Evolutionary conservation across 1,284 basidiomycete species (phyloP).

Genomic region (Ganoderma sp.): DNA sequence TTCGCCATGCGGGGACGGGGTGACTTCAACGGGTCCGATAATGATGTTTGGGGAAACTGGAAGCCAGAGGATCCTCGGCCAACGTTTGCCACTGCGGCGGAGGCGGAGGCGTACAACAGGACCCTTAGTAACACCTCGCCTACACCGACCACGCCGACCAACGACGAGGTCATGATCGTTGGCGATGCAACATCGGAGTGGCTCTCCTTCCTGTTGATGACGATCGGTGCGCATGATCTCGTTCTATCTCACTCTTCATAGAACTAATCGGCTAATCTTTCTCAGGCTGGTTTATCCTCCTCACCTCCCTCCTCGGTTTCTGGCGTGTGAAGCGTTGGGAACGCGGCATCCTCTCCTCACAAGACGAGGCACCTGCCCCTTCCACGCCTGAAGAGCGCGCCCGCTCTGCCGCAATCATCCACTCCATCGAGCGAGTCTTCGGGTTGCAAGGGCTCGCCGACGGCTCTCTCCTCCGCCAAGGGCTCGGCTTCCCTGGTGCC

Average conservation of each 20-base stretch:
- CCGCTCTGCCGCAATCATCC: conserved; percentile 32
- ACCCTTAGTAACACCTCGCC: conserved; percentile 37
- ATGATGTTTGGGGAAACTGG: conserved; percentile 35
- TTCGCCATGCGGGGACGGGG: conserved; percentile 73
- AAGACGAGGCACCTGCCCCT: conserved; percentile 34
- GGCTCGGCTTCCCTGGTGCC: conserved; percentile 56
- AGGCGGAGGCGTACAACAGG: conserved; percentile 54
- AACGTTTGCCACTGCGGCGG: conserved; percentile 51
- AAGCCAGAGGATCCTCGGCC: conserved; percentile 40
- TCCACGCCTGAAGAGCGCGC: conserved; percentile 36
- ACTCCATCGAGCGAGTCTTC: conserved; percentile 53
- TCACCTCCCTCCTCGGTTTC: conserved; percentile 87
- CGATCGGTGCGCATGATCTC: conserved; percentile 61
- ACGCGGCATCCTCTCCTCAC: conserved; percentile 63
- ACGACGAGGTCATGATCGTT: conserved; percentile 29
- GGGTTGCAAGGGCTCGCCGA: conserved; percentile 51
- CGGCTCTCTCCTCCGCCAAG: conserved; percentile 48
- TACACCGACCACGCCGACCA: conserved; percentile 20
- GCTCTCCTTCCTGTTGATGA: conserved; percentile 95
- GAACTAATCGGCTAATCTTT: background rate
- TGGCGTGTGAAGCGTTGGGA: conserved; percentile 94
- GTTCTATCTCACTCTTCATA: background rate
- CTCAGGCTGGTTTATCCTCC: conserved; percentile 87
- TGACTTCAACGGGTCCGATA: conserved; percentile 38
- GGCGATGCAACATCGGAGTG: conserved; percentile 77